A percentile compares a stretch with the other conserved stretches of the same genome.
These are phyloP conservation scores for Suillus occidentalis DNA, from an alignment of 768 basidiomycete species.

Conservation along the genomic window DNA sequence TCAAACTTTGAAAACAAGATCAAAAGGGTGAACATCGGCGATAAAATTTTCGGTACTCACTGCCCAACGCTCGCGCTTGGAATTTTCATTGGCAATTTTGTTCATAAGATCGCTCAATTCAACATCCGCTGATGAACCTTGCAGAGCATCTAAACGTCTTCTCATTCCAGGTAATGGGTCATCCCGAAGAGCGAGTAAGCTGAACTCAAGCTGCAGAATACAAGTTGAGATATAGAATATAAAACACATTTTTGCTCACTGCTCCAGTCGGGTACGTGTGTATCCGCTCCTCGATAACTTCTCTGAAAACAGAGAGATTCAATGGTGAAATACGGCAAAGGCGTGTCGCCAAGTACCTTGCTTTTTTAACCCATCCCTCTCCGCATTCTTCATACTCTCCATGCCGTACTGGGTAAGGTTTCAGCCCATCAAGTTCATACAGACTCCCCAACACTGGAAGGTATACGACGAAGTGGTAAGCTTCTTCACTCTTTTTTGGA, in stretches of 20 bases:
- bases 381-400: constrained; percentile 64
- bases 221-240: constrained; percentile 12
- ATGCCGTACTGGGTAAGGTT: constrained; percentile 76
- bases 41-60: constrained; percentile 45
- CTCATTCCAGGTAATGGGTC: constrained; percentile 75
- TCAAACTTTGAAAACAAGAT: constrained; percentile 60
- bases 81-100: constrained; percentile 63
- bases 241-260: constrained; percentile 44
- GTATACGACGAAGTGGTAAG: constrained; percentile 97
- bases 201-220: constrained; percentile 77
- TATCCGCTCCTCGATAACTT: constrained; percentile 86
- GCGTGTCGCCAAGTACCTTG: constrained; percentile 50
- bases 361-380: constrained; percentile 83
- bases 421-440: constrained; percentile 94
- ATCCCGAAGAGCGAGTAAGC: constrained; percentile 82
- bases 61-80: constrained; percentile 79
- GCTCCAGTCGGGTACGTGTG: constrained; percentile 87
- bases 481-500: constrained; percentile 71
- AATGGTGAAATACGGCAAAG: constrained; percentile 10
- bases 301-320: constrained; percentile 42
- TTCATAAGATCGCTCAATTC: constrained; percentile 54
- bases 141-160: constrained; percentile 51
- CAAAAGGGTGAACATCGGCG: constrained; percentile 6
- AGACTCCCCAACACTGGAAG: constrained; percentile 79
- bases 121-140: constrained; percentile 40